phyloP scores from a whole-genome alignment of 2,329 filamentous ascomycete genomes.

The Chrysosporium queenslandicum region DNA sequence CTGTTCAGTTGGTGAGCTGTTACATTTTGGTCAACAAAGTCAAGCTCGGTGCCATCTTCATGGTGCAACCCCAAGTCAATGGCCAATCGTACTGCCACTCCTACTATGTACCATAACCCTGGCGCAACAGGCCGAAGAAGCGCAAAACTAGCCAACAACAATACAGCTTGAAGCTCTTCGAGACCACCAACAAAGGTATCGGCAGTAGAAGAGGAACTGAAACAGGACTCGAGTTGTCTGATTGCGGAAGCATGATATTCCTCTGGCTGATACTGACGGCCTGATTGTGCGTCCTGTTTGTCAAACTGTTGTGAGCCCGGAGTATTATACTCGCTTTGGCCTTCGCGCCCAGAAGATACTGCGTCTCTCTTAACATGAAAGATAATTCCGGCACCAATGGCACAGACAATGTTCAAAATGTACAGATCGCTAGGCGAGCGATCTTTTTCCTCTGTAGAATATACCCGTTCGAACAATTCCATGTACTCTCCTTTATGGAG shows the following conservation, averaged over 20 bases:
- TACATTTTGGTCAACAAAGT: slow-evolving; percentile 37
- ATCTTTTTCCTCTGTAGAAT: slow-evolving; percentile 55
- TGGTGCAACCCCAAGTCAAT: slow-evolving; percentile 88
- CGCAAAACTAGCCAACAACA: slow-evolving; percentile 83
- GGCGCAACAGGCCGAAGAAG: slow-evolving; percentile 83
- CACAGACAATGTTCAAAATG: slow-evolving; percentile 92
- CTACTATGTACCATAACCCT: slow-evolving; percentile 94
- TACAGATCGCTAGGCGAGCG: slow-evolving; percentile 76
- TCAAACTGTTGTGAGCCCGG: slow-evolving; percentile 24
- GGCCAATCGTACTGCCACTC: slow-evolving; percentile 79
- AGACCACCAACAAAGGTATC: slow-evolving; percentile 74
- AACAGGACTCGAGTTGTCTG: slow-evolving; percentile 76
- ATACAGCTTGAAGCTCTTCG: slow-evolving; percentile 86
- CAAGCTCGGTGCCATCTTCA: slow-evolving; percentile 67
- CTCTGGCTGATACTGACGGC: slow-evolving; percentile 66
- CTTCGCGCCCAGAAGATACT: slow-evolving; percentile 1
- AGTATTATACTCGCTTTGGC: background rate
- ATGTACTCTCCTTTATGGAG: slow-evolving; percentile 83
- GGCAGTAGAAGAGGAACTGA: slow-evolving; percentile 53
- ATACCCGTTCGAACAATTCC: slow-evolving; percentile 74
- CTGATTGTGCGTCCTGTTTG: slow-evolving; percentile 46
- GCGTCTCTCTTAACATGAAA: slow-evolving; percentile 44
- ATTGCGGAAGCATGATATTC: slow-evolving; percentile 95
- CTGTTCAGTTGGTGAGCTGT: slow-evolving; percentile 12
- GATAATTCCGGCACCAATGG: slow-evolving; percentile 88